phyloP scores from a whole-genome alignment of 179 eudicot species.

The Corrigiola litoralis region DNA sequence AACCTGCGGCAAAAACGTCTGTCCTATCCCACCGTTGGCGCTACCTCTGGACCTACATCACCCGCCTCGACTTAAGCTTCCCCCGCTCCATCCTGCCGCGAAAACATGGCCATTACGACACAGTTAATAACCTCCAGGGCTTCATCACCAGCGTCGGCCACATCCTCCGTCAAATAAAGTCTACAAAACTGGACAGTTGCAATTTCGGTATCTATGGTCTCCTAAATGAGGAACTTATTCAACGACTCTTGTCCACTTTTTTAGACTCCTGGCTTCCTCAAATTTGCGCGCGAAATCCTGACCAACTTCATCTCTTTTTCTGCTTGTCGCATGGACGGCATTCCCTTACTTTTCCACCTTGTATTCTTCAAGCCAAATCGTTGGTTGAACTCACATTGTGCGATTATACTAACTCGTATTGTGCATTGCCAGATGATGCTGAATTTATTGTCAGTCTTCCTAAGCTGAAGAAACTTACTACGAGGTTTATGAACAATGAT shows the following conservation, averaged over 20 bases:
- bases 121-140: no score
- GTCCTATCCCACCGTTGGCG: constrained; percentile 1
- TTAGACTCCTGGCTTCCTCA: neutral
- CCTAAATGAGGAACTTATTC: neutral
- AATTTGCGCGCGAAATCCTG: neutral
- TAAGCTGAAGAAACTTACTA: neutral
- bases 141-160: neutral
- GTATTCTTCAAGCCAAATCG: neutral
- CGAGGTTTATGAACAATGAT: neutral
- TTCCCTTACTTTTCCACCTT: neutral
- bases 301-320: neutral
- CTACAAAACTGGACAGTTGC: neutral
- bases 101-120: no score
- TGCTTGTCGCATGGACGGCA: neutral
- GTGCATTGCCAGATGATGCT: neutral
- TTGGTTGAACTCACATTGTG: neutral
- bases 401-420: neutral
- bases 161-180: neutral
- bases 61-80: neutral
- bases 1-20: neutral
- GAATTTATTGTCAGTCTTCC: neutral
- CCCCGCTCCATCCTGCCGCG: neutral
- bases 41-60: neutral
- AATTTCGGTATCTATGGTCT: neutral
- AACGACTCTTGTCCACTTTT: no score